These are phyloP conservation scores for Sugiyamaella floridensis DNA, from an alignment of 805 yeast genomes.

Conservation along the genomic window DNA sequence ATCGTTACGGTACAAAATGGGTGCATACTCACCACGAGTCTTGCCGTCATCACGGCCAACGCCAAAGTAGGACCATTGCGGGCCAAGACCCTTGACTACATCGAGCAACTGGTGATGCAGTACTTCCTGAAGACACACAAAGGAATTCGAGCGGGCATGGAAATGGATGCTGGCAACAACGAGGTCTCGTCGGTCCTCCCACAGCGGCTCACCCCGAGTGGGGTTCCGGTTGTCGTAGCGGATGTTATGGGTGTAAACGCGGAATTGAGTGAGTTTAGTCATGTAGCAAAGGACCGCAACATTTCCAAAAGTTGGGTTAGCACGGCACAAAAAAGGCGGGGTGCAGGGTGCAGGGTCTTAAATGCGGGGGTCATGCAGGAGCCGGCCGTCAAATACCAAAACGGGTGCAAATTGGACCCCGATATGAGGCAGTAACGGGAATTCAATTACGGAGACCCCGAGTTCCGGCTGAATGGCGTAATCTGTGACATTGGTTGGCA, in stretches of 20 bases:
- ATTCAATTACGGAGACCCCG: too few relatives aligned
- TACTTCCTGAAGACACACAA: slow-evolving; percentile 46
- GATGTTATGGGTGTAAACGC: slow-evolving; percentile 23
- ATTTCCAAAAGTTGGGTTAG: not conserved
- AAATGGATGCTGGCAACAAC: slow-evolving; percentile 38
- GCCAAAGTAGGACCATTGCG: slow-evolving; percentile 43
- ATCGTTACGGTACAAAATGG: slow-evolving; percentile 37
- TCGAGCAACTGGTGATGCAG: slow-evolving; percentile 42
- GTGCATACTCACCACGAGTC: slow-evolving; percentile 44
- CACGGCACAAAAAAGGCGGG: not conserved
- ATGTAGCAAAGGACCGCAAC: not conserved
- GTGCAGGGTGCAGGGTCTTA: not conserved
- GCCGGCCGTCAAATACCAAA: too few relatives aligned
- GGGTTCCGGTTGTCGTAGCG: slow-evolving; percentile 22
- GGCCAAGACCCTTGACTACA: slow-evolving; percentile 32
- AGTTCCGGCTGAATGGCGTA: not conserved
- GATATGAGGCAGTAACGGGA: too few relatives aligned
- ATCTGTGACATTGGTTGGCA: not conserved
- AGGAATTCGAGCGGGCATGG: slow-evolving; percentile 27
- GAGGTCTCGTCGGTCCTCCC: slow-evolving; percentile 38
- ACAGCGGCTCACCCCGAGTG: slow-evolving; percentile 36
- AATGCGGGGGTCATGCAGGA: not conserved
- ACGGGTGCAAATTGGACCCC: too few relatives aligned
- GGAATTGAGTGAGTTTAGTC: slow-evolving; percentile 5
- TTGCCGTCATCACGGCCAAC: slow-evolving; percentile 50